Base-by-base conservation (phyloP, 345 rosid genomes). In the Salix koriyanagi region DNA sequence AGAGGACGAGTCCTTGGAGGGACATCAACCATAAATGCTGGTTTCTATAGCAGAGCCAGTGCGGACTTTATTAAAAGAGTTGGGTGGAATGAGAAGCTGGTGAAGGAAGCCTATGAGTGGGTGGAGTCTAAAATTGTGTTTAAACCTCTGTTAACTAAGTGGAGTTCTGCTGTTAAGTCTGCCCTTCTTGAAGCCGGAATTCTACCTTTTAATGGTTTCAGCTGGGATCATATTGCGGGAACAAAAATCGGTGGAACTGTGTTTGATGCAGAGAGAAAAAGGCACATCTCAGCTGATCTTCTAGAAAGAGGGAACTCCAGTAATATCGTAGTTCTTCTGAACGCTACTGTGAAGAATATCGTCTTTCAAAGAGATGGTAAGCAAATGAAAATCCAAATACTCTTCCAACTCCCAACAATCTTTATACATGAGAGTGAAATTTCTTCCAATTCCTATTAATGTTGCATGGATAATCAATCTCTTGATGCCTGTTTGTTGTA, bases 121-220 rank as follows among this genome's bases (percentile, higher is more conserved):
- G 96, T 86, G 32, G 97, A 91, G 80, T 91, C 94, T 7, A 89
- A 79, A 77, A 79, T 91, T 39, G 92, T 91, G 34, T 90, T 79
- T 68, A 83, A 70, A 78, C 94, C 96, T 0, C 73, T 70, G 76
- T 60, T 94, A 67, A 86, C 92, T n/a, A 89, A 83, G 54, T 91
- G 94, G 96, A 94, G 90, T 83, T 77, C 83, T 37, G 87, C 84
- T 15, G 83, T 89, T 26, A 84, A 87, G 68, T 91, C 87, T 30
- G 92, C 90, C 50, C 89, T 92, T 65, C 92, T 90, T 54, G 93
- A 92, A 85, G 92, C 94, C 12, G 94, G 96, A 6, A 72, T 94
- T 68, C 69, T 79, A 56, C 98, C 97, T 2, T 87, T 86, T 8
- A 90, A 90, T 21, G 94, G 94, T 23, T 90, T 79, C 64, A 91